Conservation (phyloP, 2,329 filamentous ascomycete genomes). For the Penicillium sp. region DNA sequence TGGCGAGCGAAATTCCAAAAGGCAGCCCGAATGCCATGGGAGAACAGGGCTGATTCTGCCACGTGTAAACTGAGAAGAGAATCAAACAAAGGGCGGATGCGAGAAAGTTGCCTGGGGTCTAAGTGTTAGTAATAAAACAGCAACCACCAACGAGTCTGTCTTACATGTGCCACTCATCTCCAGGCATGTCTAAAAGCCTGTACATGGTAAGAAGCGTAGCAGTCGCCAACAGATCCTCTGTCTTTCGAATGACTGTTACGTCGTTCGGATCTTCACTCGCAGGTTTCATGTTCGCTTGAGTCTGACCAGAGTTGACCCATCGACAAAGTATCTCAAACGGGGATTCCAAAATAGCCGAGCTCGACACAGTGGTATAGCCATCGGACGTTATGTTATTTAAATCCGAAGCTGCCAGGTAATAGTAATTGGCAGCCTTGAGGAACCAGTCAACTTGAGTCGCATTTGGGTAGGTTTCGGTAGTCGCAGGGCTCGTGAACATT, state of each 20-base stretch:
- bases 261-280: conserved; percentile 8
- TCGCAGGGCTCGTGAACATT: conserved; percentile 35
- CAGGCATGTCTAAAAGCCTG: conserved; percentile 54
- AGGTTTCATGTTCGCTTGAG: conserved; percentile 4
- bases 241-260: conserved; percentile 34
- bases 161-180: conserved; percentile 49
- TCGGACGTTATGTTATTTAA: conserved; percentile 33
- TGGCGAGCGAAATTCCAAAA: conserved; percentile 59
- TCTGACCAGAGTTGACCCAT: conserved; percentile 18
- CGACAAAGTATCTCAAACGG: conserved; percentile 25
- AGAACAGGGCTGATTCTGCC: conserved; percentile 27
- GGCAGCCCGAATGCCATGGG: conserved; percentile 47
- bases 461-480: conserved; percentile 47
- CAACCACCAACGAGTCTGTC: conserved; percentile 4
- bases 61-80: conserved; percentile 32
- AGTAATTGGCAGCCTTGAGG: conserved; percentile 54
- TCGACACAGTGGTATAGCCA: conserved; percentile 25
- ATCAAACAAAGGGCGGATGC: conserved; percentile 50
- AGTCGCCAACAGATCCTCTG: conserved; percentile 53
- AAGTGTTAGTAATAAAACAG: conserved; percentile 4
- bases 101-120: conserved; percentile 48
- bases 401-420: conserved; percentile 50
- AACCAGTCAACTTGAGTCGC: conserved; percentile 47
- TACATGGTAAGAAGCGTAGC: conserved; percentile 55
- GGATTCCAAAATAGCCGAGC: conserved; percentile 24